Percentiles rank a stretch among this genome's conserved stretches.
Evolutionary conservation across 2,329 filamentous ascomycete genomes (phyloP).

Genomic region (Sclerotiophoma versabilis): DNA sequence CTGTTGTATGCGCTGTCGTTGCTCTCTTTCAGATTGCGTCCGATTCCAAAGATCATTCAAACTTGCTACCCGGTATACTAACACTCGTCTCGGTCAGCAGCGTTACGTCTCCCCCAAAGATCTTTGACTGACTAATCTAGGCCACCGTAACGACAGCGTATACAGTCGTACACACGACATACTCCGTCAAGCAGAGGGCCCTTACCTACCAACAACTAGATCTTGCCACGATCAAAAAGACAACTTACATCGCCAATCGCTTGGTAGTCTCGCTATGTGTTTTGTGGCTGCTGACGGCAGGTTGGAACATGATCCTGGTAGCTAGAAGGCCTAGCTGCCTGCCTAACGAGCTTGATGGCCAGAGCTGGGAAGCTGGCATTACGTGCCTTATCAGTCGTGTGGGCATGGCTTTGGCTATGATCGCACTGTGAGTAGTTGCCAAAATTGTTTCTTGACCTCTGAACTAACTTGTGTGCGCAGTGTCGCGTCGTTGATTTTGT

Average conservation of each 20-base stretch:
- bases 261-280: conserved; percentile 41
- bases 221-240: conserved; percentile 35
- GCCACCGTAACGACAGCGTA: conserved; percentile 45
- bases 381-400: conserved; percentile 41
- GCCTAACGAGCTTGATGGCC: conserved; percentile 23
- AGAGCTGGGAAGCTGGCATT: conserved; percentile 44
- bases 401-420: conserved; percentile 41
- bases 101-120: no score
- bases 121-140: conserved; percentile 28
- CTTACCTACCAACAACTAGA: conserved; percentile 37
- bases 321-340: conserved; percentile 47
- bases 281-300: conserved; percentile 48
- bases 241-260: conserved; percentile 44
- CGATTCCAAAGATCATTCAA: conserved; percentile 37
- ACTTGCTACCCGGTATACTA: conserved; percentile 41
- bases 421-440: conserved; percentile 40
- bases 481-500: conserved; percentile 41
- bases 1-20: conserved; percentile 35
- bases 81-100: conserved; percentile 41
- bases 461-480: conserved; percentile 23
- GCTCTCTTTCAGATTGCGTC: conserved; percentile 41
- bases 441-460: background rate
- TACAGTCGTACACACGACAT: conserved; percentile 44
- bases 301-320: conserved; percentile 51
- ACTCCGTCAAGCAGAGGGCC: conserved; percentile 42